Percentiles rank a stretch among this genome's conserved stretches.
Conservation (phyloP, 2,329 filamentous ascomycete species). For the Sphaerulina populicola region DNA sequence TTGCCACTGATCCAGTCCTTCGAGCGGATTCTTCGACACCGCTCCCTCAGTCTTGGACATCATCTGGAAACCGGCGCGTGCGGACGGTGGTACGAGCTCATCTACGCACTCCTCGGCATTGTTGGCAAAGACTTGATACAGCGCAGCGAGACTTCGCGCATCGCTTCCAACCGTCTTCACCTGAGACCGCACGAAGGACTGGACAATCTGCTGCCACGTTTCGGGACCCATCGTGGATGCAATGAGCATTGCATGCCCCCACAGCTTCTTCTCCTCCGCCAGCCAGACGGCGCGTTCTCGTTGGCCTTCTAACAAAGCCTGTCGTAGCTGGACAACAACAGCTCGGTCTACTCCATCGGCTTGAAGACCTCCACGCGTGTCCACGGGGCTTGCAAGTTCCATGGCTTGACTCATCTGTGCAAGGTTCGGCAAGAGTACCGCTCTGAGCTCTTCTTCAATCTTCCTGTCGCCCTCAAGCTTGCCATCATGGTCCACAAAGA, state of each 20-base stretch:
- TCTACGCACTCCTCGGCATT: conserved; percentile 93
- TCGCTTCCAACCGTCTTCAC: conserved; percentile 72
- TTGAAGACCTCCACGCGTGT: conserved; percentile 23
- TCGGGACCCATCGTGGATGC: conserved; percentile 65
- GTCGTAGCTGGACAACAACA: conserved; percentile 63
- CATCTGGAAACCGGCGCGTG: conserved; percentile 83
- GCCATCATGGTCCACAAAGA: conserved; percentile 83
- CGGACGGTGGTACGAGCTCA: conserved; percentile 86
- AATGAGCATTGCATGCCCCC: conserved; percentile 93
- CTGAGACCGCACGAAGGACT: conserved; percentile 92
- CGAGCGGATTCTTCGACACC: conserved; percentile 62
- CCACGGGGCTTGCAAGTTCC: conserved; percentile 31
- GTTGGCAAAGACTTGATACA: conserved; percentile 90
- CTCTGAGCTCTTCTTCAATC: conserved; percentile 66
- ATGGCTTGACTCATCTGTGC: conserved; percentile 31
- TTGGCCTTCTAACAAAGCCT: conserved; percentile 67
- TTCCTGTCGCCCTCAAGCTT: conserved; percentile 62
- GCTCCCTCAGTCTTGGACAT: conserved; percentile 63
- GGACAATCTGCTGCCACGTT: conserved; percentile 84
- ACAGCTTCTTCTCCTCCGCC: conserved; percentile 84
- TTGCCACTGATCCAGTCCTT: conserved; percentile 86
- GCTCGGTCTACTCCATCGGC: conserved; percentile 62
- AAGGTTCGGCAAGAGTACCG: conserved; percentile 58
- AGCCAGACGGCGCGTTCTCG: conserved; percentile 88
- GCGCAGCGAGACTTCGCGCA: conserved; percentile 77